Percentiles rank a stretch among this genome's conserved stretches.
phyloP scores from a whole-genome alignment of 441 rosid genomes.

The Syzygium syzygioides region DNA sequence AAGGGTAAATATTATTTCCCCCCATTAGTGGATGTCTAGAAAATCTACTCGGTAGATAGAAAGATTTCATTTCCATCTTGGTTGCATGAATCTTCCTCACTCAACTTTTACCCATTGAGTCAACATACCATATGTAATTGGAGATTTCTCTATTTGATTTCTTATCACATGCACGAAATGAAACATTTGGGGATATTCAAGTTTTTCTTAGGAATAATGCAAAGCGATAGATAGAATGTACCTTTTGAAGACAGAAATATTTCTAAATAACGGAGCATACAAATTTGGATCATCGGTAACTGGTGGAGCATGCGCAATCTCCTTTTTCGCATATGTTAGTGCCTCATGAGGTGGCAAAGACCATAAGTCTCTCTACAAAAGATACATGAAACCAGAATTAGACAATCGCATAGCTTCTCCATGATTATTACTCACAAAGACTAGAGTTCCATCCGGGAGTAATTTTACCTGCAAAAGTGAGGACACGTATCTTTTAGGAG shows the following conservation, averaged over 20 bases:
- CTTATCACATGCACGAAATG: background rate
- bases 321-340: conserved; percentile 54
- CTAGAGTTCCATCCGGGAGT: background rate
- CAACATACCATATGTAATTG: background rate
- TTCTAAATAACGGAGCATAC: conserved; percentile 45
- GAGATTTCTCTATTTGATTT: background rate
- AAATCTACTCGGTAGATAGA: background rate
- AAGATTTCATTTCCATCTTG: background rate
- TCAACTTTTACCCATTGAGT: background rate
- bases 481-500: conserved; percentile 21
- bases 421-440: background rate
- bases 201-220: background rate
- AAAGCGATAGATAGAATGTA: conserved; percentile 14
- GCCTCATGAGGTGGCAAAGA: conserved; percentile 60
- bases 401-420: background rate
- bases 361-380: conserved; percentile 43
- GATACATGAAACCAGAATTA: background rate
- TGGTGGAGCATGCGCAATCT: conserved; percentile 44
- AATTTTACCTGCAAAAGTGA: conserved; percentile 40
- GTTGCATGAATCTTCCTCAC: background rate
- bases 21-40: background rate
- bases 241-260: conserved; percentile 75
- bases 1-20: background rate
- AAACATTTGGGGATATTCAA: background rate
- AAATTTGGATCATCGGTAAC: conserved; percentile 42